These are phyloP conservation scores for Brettanomyces bruxellensis DNA, from an alignment of 805 yeast species.

Conservation along the genomic window DNA sequence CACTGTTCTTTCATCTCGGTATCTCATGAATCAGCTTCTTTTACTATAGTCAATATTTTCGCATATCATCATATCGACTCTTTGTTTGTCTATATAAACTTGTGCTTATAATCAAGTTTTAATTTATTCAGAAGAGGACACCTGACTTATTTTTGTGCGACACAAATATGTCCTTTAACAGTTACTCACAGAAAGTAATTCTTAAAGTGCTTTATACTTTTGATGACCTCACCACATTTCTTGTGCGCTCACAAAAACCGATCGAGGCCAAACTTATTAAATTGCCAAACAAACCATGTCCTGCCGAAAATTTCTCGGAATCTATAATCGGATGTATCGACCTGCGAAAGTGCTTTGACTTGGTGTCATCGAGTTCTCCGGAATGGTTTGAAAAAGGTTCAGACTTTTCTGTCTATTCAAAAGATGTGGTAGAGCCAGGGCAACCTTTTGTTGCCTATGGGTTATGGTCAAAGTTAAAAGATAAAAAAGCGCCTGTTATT, in stretches of 20 bases:
- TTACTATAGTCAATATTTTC: too few relatives aligned
- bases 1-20: too few relatives aligned
- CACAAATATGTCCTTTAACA: constrained; percentile 6
- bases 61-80: too few relatives aligned
- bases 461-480: constrained; percentile 25
- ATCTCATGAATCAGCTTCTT: too few relatives aligned
- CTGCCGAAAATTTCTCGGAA: constrained; percentile 22
- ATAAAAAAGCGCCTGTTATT: constrained; percentile 25
- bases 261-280: constrained; percentile 32
- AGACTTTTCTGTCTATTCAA: constrained; percentile 37
- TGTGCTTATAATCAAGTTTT: too few relatives aligned
- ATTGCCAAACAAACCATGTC: constrained; percentile 33
- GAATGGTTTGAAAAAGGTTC: constrained; percentile 30
- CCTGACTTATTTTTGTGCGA: background rate
- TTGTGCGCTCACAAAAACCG: constrained; percentile 30
- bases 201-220: constrained; percentile 33
- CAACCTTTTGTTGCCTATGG: constrained; percentile 43
- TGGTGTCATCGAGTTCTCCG: constrained; percentile 36
- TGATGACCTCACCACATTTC: constrained; percentile 33
- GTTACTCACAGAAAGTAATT: constrained; percentile 18
- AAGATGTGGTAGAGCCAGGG: constrained; percentile 44
- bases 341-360: constrained; percentile 36
- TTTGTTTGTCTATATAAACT: too few relatives aligned
- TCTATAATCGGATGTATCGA: constrained; percentile 33
- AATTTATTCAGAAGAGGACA: too few relatives aligned